phyloP scores from a whole-genome alignment of 805 yeast genomes.

The Saccharomycopsis fodiens region DNA sequence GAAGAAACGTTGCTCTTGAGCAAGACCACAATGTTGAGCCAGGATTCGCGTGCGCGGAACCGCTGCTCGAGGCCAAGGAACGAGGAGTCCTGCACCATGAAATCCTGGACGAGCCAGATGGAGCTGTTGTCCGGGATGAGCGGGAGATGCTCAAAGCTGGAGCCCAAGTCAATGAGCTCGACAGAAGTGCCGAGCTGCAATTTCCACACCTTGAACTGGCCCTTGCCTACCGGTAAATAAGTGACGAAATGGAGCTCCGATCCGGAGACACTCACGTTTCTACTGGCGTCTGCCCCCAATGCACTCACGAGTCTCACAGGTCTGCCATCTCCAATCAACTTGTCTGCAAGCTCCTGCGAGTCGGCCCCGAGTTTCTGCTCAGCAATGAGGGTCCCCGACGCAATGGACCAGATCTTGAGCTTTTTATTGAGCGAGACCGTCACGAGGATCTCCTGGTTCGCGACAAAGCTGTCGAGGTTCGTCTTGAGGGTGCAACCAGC shows the following conservation, averaged over 20 bases:
- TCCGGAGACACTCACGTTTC: neutral
- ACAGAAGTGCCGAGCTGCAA: slow-evolving; percentile 19
- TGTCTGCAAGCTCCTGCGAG: slow-evolving; percentile 16
- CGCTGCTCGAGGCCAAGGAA: slow-evolving; percentile 4
- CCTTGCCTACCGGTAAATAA: slow-evolving; percentile 37
- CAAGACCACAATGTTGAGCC: slow-evolving; percentile 34
- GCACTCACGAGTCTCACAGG: slow-evolving; percentile 28
- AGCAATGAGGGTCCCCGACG: slow-evolving; percentile 10
- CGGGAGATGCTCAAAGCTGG: slow-evolving; percentile 25
- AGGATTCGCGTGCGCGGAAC: slow-evolving; percentile 1
- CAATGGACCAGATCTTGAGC: slow-evolving; percentile 55
- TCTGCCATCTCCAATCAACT: slow-evolving; percentile 26
- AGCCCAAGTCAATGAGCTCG: slow-evolving; percentile 26
- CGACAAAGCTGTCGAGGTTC: slow-evolving; percentile 26
- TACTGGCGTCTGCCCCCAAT: slow-evolving; percentile 7
- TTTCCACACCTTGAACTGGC: slow-evolving; percentile 35
- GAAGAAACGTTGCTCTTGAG: slow-evolving; percentile 63
- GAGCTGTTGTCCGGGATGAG: slow-evolving; percentile 30
- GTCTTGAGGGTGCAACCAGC: slow-evolving; percentile 30
- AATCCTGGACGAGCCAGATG: slow-evolving; percentile 44
- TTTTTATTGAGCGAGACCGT: slow-evolving; percentile 49
- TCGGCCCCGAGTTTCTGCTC: slow-evolving; percentile 3
- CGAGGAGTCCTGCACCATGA: slow-evolving; percentile 25
- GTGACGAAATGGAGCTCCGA: slow-evolving; percentile 26
- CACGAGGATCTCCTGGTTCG: slow-evolving; percentile 27